Percentiles rank a stretch among this genome's conserved stretches.
These are phyloP conservation scores for Scenedesmus sp. DNA, from an alignment of 163 green algal species.

Conservation along the genomic window DNA sequence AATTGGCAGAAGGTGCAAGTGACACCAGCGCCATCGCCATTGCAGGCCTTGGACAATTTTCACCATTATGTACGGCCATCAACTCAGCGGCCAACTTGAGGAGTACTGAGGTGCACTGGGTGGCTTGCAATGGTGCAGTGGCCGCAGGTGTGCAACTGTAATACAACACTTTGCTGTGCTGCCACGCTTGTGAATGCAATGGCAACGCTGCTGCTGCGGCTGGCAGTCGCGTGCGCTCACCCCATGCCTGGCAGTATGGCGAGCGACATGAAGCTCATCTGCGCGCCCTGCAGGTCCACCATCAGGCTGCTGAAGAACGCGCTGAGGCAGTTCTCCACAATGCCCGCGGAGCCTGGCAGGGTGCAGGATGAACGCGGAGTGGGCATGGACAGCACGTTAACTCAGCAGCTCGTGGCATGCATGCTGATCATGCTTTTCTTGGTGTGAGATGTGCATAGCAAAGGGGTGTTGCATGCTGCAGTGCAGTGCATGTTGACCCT, in stretches of 20 bases:
- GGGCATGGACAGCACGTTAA: not conserved
- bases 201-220: not conserved
- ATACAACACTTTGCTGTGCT: not conserved
- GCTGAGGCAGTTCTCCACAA: slow-evolving; percentile 53
- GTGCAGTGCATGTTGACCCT: not conserved
- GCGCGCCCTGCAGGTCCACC: slow-evolving; percentile 59
- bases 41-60: too few species aligned
- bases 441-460: not conserved
- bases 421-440: too few species aligned
- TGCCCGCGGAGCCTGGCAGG: slow-evolving; percentile 37
- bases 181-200: not conserved
- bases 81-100: not conserved
- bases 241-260: slow-evolving; percentile 3
- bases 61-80: too few species aligned
- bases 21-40: too few species aligned
- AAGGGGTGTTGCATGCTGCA: not conserved
- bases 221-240: not conserved
- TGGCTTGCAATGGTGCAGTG: not conserved
- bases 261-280: slow-evolving; percentile 53
- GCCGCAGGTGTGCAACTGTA: not conserved
- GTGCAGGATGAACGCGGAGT: not conserved
- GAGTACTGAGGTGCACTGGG: too few species aligned
- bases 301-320: slow-evolving; percentile 56
- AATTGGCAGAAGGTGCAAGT: too few species aligned
- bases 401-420: not conserved